Conservation (phyloP, 345 rosid genomes). For the Eucalyptus paniculata region DNA sequence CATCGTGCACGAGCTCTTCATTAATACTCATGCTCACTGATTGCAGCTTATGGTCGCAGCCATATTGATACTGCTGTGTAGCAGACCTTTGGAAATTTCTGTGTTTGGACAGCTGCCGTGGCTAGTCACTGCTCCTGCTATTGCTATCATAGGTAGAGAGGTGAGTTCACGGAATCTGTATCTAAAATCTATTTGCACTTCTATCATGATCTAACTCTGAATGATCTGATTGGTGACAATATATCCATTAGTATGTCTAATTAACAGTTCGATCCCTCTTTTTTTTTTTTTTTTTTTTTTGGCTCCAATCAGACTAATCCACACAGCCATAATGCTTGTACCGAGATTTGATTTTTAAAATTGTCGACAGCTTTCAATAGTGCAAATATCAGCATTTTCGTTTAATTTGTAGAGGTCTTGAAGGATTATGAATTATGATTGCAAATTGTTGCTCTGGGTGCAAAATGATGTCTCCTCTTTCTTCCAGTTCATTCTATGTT, state of each 20-base stretch:
- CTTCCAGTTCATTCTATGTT: neutral
- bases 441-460: neutral
- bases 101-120: constrained; percentile 58
- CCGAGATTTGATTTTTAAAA: neutral
- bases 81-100: constrained; percentile 53
- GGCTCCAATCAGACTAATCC: neutral
- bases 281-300: neutral
- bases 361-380: neutral
- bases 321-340: neutral
- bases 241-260: neutral
- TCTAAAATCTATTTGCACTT: neutral
- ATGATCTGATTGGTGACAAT: neutral
- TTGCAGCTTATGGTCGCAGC: constrained; percentile 98
- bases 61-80: constrained; percentile 73
- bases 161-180: constrained; percentile 9
- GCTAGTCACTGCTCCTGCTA: constrained; percentile 74
- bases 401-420: neutral
- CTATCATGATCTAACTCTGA: neutral
- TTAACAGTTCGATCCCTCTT: neutral
- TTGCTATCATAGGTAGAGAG: constrained; percentile 95
- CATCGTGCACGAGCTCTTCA: neutral
- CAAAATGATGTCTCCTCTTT: neutral
- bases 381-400: neutral
- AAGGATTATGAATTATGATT: neutral
- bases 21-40: neutral